These are phyloP conservation scores for Kregervanrija delftensis DNA, from an alignment of 805 yeast species.

Conservation along the genomic window DNA sequence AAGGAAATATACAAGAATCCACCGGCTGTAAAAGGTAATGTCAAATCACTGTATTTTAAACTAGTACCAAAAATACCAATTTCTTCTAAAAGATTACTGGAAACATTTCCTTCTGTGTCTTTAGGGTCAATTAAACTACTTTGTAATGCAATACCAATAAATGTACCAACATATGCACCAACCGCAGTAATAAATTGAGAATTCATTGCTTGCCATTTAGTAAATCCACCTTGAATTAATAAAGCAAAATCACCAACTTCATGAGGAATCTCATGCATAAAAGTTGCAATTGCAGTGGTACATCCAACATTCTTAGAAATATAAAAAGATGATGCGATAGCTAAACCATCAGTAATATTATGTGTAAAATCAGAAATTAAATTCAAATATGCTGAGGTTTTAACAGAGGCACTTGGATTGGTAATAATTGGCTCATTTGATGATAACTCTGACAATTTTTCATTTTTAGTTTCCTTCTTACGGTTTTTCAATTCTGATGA, in stretches of 20 bases:
- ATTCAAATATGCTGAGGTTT: constrained; percentile 55
- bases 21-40: constrained; percentile 71
- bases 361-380: constrained; percentile 67
- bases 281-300: constrained; percentile 61
- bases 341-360: constrained; percentile 72
- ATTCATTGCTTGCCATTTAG: constrained; percentile 57
- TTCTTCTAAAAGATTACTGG: constrained; percentile 4
- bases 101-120: constrained; percentile 6
- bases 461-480: constrained; percentile 14
- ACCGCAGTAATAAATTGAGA: constrained; percentile 61
- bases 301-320: constrained; percentile 55
- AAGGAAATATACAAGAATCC: constrained; percentile 70
- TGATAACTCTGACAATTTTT: constrained; percentile 12
- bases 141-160: constrained; percentile 55
- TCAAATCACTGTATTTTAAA: constrained; percentile 30
- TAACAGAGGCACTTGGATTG: constrained; percentile 32
- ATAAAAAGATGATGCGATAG: constrained; percentile 66
- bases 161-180: constrained; percentile 61
- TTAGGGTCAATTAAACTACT: constrained; percentile 12
- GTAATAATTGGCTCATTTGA: constrained; percentile 22
- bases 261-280: constrained; percentile 76
- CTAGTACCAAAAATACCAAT: constrained; percentile 9
- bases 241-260: constrained; percentile 77
- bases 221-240: constrained; percentile 60
- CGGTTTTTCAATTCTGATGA: constrained; percentile 13